Base-by-base conservation (phyloP, 2,329 filamentous ascomycete genomes). In the Penicillium sp. region DNA sequence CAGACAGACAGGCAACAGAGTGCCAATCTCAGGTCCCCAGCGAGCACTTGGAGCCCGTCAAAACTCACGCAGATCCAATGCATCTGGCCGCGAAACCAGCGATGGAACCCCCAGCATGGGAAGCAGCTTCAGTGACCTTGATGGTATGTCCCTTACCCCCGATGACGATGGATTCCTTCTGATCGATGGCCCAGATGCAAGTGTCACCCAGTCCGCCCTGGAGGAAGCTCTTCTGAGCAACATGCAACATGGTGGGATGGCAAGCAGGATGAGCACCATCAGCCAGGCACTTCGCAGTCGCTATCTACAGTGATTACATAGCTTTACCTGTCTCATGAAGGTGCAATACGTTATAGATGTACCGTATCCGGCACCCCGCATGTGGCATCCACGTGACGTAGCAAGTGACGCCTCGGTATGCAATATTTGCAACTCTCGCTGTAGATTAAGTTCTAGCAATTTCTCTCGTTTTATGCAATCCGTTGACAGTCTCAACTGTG, bases 51-150 rank as follows among this genome's bases (percentile, higher is more conserved):
- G 82, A 42, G 74, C 77, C 2, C 74, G 73, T 32, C 68, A 79
- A 21, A 82, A 78, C 54, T 80, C 82, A 0, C 73, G 75, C n/a
- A 70, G 71, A 39, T 70, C 70, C 10, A 59, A 59, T 21, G 57
- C 66, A 48, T 66, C 71, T 40, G 70, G 71, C 2, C 71, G 71
- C 39, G 77, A 79, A 24, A 74, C 77, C 11, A 84, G 80, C 52
- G 81, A 84, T 56, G 81, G 81, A 11, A 82, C 81, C 9, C 82
- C 82, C 3, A 85, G 82, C 58, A 86, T 86, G 81, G 85, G 85
- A 0, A 86, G 84, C 58, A 86, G 83, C 52, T 87, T 87, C 62
- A 86, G 83, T 60, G 85, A 87, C 67, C 73, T 88, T 34, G 85
- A 87, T 66, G 83, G 83, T 82, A 71, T 54, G 68, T 56, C 22